A percentile compares a stretch with the other conserved stretches of the same genome.
Evolutionary conservation across 2,329 filamentous ascomycete genomes (phyloP).

Genomic region (Elsinoe perseae): DNA sequence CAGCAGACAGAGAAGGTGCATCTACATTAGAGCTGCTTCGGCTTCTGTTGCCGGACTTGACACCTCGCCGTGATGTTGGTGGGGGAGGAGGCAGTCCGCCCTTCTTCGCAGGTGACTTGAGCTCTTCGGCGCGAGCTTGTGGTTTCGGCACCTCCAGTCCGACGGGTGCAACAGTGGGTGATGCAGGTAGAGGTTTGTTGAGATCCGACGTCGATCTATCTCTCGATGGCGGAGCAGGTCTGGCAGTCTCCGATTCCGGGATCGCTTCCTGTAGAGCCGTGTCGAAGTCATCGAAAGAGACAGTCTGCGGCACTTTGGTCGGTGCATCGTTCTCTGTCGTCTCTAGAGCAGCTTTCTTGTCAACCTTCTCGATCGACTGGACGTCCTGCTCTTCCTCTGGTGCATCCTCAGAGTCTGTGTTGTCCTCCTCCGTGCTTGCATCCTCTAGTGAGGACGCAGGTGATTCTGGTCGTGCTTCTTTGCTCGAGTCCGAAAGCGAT

Average conservation of each 20-base stretch:
- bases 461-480: slow-evolving; percentile 40
- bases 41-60: neutral
- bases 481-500: slow-evolving; percentile 46
- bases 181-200: slow-evolving; percentile 2
- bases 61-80: neutral
- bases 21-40: slow-evolving; percentile 13
- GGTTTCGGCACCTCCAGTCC: neutral
- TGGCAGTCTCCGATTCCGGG: neutral
- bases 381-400: slow-evolving; percentile 29
- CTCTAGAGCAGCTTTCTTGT: slow-evolving; percentile 15
- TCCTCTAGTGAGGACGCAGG: slow-evolving; percentile 49
- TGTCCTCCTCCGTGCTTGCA: slow-evolving; percentile 28
- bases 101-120: neutral
- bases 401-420: slow-evolving; percentile 23
- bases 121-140: neutral
- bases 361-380: slow-evolving; percentile 36
- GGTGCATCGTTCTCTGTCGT: neutral
- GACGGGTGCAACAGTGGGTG: neutral
- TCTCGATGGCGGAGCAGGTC: neutral
- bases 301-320: slow-evolving; percentile 31
- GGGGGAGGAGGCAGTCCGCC: neutral
- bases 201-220: neutral
- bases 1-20: neutral
- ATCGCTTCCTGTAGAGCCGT: slow-evolving; percentile 18
- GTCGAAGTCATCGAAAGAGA: slow-evolving; percentile 29